Evolutionary conservation across 805 yeast species (phyloP), one percentile per base, ranked within the genome.

Genomic region (Scheffersomyces ergatensis): DNA sequence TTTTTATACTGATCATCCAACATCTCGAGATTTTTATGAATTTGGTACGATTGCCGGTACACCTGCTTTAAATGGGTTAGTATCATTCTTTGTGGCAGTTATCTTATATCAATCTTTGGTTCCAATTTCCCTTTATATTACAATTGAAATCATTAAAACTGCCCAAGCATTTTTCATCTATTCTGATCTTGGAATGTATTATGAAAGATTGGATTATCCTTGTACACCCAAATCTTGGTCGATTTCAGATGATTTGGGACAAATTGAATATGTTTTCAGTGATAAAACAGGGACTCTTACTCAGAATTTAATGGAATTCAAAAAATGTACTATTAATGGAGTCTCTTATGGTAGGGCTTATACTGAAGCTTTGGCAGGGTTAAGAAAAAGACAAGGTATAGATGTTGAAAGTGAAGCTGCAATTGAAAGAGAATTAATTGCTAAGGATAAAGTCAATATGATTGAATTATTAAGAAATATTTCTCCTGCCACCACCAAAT

Each of bases 141-240:
- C 93, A 42, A 78, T 86, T 50, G 95, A 86, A 66, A 83, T 86
- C 52, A 82, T 86, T 58, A 85, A 85, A 57, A 83, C 93, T 0
- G 83, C 85, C 0, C 95, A 86, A 55, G 92, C 92, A 0, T 84
- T 72, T 47, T 86, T 86, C 67, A 86, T 86, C 40, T 83, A 80
- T 53, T 82, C 88, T 3, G 95, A 86, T 62, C 78, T 80, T 32
- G 64, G 75, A 38, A 79, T 86, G 80, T 86, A 85, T 57, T 81
- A 84, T 53, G 78, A 74, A 32, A 71, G 61, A 39, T 62, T 86
- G 44, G 92, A 86, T 58, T 85, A 80, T 52, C 92, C 93, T 2
- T 86, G 95, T 59, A 80, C 85, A 9, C 93, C 95, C 13, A 85
- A 85, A 55, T 75, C 90, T 0, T 86, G 95, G 95, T 83, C 79